phyloP scores from a whole-genome alignment of 2,329 filamentous ascomycete species.

The Tolypocladium tundrense region DNA sequence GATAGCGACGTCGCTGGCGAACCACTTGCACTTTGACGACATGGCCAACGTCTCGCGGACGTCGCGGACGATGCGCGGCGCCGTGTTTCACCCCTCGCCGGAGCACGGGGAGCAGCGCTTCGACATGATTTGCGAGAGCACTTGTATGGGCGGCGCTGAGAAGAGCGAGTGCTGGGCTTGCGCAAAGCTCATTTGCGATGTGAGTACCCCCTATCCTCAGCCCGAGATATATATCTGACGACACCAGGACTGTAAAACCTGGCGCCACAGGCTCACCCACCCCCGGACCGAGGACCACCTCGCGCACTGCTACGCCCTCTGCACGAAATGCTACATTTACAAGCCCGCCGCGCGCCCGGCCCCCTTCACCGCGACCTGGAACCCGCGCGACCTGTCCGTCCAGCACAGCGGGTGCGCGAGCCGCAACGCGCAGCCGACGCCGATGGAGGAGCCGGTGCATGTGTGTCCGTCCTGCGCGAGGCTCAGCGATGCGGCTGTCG shows the following conservation, averaged over 20 bases:
- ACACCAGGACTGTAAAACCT: not conserved
- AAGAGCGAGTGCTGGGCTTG: slow-evolving; percentile 10
- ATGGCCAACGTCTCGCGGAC: slow-evolving; percentile 6
- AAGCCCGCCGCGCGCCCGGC: not conserved
- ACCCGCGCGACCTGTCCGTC: slow-evolving; percentile 3
- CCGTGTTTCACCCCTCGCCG: not conserved
- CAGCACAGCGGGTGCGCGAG: slow-evolving; percentile 4
- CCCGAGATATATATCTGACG: not conserved
- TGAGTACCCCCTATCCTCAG: not conserved
- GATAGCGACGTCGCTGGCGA: slow-evolving; percentile 3
- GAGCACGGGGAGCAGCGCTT: not conserved
- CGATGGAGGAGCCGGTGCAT: not conserved
- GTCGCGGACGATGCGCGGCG: slow-evolving; percentile 3
- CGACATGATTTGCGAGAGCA: slow-evolving; percentile 5
- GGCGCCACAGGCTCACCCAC: not conserved
- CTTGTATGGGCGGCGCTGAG: slow-evolving; percentile 1
- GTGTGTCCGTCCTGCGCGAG: slow-evolving; percentile 5
- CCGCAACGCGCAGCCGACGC: not conserved
- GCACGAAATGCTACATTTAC: slow-evolving; percentile 8
- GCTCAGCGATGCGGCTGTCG: not conserved
- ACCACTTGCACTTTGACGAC: slow-evolving; percentile 7
- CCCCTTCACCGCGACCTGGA: slow-evolving; percentile 1
- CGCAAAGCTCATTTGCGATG: slow-evolving; percentile 5
- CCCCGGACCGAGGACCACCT: slow-evolving; percentile 6
- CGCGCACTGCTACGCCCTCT: slow-evolving; percentile 7